Conservation (phyloP, 2,329 filamentous ascomycete genomes). For the Albophoma yamanashiensis region DNA sequence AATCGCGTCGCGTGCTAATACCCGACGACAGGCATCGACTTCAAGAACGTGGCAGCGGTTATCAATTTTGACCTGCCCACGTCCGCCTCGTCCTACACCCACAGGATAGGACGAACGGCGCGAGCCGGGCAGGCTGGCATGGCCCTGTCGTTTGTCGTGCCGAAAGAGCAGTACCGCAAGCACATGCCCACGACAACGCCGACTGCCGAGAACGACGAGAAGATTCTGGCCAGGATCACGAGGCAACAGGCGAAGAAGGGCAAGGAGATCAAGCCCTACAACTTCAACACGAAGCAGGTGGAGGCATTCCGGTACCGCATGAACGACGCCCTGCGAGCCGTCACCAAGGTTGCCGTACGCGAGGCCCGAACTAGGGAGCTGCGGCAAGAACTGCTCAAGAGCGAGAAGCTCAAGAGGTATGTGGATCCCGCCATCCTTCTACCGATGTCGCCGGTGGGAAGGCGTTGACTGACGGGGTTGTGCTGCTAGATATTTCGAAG, state of each 20-base stretch:
- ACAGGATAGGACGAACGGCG: slow-evolving; percentile 88
- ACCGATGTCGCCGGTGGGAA: background rate
- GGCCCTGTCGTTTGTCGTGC: slow-evolving; percentile 90
- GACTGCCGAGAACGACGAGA: slow-evolving; percentile 73
- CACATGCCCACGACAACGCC: slow-evolving; percentile 77
- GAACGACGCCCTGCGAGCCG: slow-evolving; percentile 80
- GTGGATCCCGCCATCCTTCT: background rate
- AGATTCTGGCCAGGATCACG: slow-evolving; percentile 68
- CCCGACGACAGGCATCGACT: slow-evolving; percentile 55
- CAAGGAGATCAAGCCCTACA: slow-evolving; percentile 78
- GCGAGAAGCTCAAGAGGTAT: slow-evolving; percentile 75
- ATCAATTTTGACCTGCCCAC: slow-evolving; percentile 94
- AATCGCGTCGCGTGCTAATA: background rate
- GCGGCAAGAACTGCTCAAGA: slow-evolving; percentile 80
- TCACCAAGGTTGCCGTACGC: slow-evolving; percentile 81
- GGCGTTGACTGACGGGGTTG: background rate
- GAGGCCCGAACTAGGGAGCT: slow-evolving; percentile 85
- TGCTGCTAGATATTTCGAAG: slow-evolving; percentile 65
- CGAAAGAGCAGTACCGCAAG: slow-evolving; percentile 70
- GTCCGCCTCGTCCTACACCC: slow-evolving; percentile 86
- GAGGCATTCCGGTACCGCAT: slow-evolving; percentile 93
- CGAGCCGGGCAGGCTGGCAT: slow-evolving; percentile 87
- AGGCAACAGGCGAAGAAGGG: slow-evolving; percentile 69
- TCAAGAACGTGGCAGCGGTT: slow-evolving; percentile 87
- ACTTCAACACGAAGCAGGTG: slow-evolving; percentile 89